phyloP scores from a whole-genome alignment of 148 eudicot species.

The Dysphania ambrosioides region DNA sequence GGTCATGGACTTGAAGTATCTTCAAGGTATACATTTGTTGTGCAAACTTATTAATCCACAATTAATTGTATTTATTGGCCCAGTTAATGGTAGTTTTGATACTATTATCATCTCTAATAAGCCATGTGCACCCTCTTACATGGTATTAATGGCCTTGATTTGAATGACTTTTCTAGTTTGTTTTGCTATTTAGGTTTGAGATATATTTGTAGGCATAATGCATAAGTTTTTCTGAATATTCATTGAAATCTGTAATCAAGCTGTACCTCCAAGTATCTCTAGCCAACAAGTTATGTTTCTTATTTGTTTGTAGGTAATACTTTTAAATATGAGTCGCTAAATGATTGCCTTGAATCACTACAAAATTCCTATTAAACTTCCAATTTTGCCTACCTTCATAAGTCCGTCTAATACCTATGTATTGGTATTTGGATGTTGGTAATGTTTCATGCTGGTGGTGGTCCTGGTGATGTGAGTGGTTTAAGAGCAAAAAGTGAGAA shows the following conservation, averaged over 20 bases:
- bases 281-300: neutral
- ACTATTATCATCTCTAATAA: neutral
- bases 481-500: no score
- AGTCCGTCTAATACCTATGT: no score
- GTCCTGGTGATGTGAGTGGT: no score
- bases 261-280: neutral
- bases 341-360: no score
- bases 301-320: no score
- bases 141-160: constrained; percentile 17
- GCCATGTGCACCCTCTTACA: neutral
- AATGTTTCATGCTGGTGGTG: no score
- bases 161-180: constrained; percentile 11
- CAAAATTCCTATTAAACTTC: no score
- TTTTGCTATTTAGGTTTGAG: neutral
- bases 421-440: no score
- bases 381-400: no score
- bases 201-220: neutral
- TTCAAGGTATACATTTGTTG: neutral
- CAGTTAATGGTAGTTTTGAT: neutral
- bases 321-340: no score
- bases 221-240: neutral
- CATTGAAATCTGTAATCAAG: neutral
- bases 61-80: neutral
- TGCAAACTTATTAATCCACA: neutral
- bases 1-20: neutral